Evolutionary conservation across 371 early-diverging fungal species (phyloP).

Genomic region (Capniomyces stellatus): DNA sequence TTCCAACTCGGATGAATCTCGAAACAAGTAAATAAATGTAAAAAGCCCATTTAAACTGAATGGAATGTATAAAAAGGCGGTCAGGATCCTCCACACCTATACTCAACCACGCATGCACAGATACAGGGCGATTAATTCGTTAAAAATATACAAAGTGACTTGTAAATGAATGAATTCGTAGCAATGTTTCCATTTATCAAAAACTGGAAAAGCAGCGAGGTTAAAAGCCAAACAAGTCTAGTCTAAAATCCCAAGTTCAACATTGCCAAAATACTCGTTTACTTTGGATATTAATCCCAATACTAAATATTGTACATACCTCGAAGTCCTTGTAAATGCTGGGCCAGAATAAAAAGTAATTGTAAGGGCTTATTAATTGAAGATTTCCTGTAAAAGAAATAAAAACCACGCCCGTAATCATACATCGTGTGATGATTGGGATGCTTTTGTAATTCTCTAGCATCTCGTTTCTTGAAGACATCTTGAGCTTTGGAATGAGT

Average conservation of each 20-base stretch:
- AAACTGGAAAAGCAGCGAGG: too few relatives aligned
- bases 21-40: slow-evolving; percentile 51
- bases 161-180: too few relatives aligned
- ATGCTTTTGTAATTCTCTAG: background rate
- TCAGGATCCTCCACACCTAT: slow-evolving; percentile 60
- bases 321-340: background rate
- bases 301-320: background rate
- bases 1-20: slow-evolving; percentile 53
- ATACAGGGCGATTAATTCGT: too few relatives aligned
- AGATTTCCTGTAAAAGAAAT: background rate
- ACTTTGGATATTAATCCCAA: background rate
- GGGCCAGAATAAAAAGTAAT: background rate
- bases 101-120: too few relatives aligned
- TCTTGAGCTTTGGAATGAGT: too few relatives aligned
- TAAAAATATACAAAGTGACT: too few relatives aligned
- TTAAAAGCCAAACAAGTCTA: too few relatives aligned
- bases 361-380: background rate
- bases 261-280: too few relatives aligned
- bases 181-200: too few relatives aligned
- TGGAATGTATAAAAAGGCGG: slow-evolving; percentile 38
- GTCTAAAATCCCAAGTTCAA: too few relatives aligned
- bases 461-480: too few relatives aligned
- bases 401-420: background rate
- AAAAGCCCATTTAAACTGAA: slow-evolving; percentile 40
- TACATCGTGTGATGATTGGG: background rate